Percentiles rank a stretch among this genome's conserved stretches.
Conservation (phyloP, 2,329 filamentous ascomycete species). For the Colletotrichum simmondsii region DNA sequence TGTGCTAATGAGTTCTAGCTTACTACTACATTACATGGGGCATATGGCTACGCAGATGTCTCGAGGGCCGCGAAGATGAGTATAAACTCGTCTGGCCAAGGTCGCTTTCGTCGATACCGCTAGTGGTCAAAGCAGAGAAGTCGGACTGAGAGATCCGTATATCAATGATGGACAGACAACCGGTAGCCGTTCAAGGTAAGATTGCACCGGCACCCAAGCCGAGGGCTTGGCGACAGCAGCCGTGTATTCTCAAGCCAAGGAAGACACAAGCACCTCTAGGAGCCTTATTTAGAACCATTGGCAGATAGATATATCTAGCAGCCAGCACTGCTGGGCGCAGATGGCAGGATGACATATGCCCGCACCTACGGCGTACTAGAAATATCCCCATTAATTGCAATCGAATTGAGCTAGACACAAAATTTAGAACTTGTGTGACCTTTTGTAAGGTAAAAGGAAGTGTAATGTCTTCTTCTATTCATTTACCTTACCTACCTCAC, state of each 20-base stretch:
- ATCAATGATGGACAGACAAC: background rate
- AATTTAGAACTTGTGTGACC: no score
- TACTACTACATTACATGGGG: slow-evolving; percentile 90
- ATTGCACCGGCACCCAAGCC: background rate
- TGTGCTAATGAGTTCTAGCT: slow-evolving; percentile 51
- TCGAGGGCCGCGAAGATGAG: slow-evolving; percentile 78
- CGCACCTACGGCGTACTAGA: background rate
- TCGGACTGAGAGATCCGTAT: slow-evolving; percentile 26
- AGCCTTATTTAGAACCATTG: background rate
- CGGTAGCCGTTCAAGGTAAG: background rate
- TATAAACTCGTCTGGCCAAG: slow-evolving; percentile 78
- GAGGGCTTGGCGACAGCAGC: background rate
- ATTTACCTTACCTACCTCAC: no score
- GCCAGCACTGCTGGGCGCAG: background rate
- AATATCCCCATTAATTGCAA: background rate
- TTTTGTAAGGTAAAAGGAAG: no score
- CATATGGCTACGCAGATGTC: slow-evolving; percentile 81
- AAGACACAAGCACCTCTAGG: background rate
- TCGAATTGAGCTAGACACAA: no score
- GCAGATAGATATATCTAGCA: background rate
- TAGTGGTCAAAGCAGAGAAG: slow-evolving; percentile 52
- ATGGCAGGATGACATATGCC: background rate
- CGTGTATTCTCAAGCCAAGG: no score
- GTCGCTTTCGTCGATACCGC: slow-evolving; percentile 63
- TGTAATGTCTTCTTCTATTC: no score